phyloP scores from a whole-genome alignment of 495 filamentous ascomycete genomes.

The Xylaria cubensis region DNA sequence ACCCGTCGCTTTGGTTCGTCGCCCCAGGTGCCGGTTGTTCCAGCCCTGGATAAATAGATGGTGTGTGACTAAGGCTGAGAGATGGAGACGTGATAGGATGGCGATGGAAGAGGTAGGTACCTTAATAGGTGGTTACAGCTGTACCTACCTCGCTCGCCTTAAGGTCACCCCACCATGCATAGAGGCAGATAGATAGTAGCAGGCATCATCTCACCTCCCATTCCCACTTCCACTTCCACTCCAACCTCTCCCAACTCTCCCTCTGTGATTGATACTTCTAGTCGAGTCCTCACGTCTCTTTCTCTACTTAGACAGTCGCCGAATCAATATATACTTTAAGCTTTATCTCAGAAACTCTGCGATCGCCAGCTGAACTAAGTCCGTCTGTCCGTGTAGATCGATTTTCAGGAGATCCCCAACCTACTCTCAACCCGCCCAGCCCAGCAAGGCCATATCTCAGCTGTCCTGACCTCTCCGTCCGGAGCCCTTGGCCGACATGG shows the following conservation, averaged over 20 bases:
- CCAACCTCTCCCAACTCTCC: background rate
- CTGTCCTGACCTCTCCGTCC: background rate
- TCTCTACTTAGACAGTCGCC: background rate
- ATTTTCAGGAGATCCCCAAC: background rate
- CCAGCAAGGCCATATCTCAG: background rate
- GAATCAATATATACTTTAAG: background rate
- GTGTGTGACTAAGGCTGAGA: slow-evolving; percentile 1
- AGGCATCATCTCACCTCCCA: slow-evolving; percentile 16
- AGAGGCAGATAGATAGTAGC: background rate
- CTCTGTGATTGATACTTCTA: background rate
- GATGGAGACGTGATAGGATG: background rate
- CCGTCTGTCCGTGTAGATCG: background rate
- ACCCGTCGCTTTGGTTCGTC: background rate
- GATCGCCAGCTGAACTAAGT: background rate
- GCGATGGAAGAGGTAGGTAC: background rate
- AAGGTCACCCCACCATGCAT: slow-evolving; percentile 4
- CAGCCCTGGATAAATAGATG: slow-evolving; percentile 12
- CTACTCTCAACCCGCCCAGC: background rate
- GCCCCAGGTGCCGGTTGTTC: background rate
- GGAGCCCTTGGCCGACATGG: slow-evolving; percentile 34
- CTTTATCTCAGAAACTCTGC: background rate
- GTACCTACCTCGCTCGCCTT: background rate
- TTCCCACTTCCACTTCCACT: background rate
- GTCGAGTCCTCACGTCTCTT: background rate
- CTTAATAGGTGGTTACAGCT: background rate